phyloP scores from a whole-genome alignment of 2,329 filamentous ascomycete genomes.

The Verticillium dahliae region DNA sequence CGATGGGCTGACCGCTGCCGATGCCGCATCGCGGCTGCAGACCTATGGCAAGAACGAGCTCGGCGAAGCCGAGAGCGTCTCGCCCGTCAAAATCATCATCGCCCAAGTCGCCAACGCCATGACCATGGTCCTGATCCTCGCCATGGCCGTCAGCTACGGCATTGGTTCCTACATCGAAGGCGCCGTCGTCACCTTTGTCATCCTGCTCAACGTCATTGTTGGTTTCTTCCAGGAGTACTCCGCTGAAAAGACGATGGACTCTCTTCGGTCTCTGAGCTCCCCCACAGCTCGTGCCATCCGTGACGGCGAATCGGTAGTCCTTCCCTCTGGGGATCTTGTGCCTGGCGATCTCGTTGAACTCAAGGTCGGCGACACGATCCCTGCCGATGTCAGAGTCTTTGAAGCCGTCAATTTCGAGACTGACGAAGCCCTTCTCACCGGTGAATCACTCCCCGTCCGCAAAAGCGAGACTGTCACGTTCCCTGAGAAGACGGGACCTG shows the following conservation, averaged over 20 bases:
- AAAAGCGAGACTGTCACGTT: slow-evolving; percentile 45
- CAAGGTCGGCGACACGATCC: slow-evolving; percentile 38
- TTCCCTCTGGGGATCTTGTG: slow-evolving; percentile 48
- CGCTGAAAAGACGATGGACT: slow-evolving; percentile 51
- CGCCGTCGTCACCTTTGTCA: slow-evolving; percentile 44
- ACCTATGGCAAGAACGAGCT: slow-evolving; percentile 54
- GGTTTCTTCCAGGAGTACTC: slow-evolving; percentile 49
- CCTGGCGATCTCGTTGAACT: slow-evolving; percentile 53
- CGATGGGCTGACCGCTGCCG: slow-evolving; percentile 45
- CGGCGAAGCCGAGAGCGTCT: slow-evolving; percentile 48
- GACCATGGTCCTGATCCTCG: slow-evolving; percentile 52
- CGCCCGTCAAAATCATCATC: slow-evolving; percentile 50
- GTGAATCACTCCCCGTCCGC: slow-evolving; percentile 53
- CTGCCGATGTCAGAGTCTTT: slow-evolving; percentile 34
- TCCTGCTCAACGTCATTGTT: slow-evolving; percentile 44
- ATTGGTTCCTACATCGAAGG: slow-evolving; percentile 50
- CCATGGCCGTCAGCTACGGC: slow-evolving; percentile 45
- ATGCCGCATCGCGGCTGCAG: slow-evolving; percentile 45
- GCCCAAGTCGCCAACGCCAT: slow-evolving; percentile 60
- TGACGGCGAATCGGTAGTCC: slow-evolving; percentile 38
- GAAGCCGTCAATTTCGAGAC: slow-evolving; percentile 40
- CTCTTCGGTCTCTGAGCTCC: slow-evolving; percentile 40
- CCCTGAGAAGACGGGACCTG: slow-evolving; percentile 45
- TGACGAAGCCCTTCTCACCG: slow-evolving; percentile 57
- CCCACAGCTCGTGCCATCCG: slow-evolving; percentile 44